Percentiles rank a stretch among this genome's conserved stretches.
phyloP scores from a whole-genome alignment of 257 asterid species.

The Petunia axillaris region DNA sequence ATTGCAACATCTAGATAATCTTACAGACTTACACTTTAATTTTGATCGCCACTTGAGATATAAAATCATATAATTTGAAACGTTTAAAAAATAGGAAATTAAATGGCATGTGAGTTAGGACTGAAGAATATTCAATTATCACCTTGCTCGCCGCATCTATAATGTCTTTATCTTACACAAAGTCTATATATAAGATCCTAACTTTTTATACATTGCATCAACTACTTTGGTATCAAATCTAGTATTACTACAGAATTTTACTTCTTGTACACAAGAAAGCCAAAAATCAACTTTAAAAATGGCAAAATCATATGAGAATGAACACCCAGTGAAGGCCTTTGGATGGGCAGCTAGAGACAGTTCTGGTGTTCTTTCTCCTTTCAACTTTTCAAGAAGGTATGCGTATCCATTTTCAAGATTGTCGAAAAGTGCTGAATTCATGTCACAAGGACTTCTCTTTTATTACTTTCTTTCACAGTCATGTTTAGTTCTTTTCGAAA shows the following conservation, averaged over 20 bases:
- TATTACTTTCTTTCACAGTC: background rate
- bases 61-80: no score
- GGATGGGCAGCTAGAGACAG: slow-evolving; percentile 64
- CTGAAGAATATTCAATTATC: background rate
- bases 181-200: background rate
- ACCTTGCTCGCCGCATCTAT: no score
- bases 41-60: no score
- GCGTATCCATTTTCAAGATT: background rate
- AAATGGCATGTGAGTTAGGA: background rate
- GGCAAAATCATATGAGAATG: slow-evolving; percentile 54
- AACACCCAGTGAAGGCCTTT: slow-evolving; percentile 53
- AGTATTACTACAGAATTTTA: background rate
- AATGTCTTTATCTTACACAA: background rate
- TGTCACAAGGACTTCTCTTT: background rate
- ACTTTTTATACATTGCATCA: background rate
- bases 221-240: background rate
- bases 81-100: background rate
- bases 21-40: no score
- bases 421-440: background rate
- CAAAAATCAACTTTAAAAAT: slow-evolving; percentile 23
- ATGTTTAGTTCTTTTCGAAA: no score
- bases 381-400: slow-evolving; percentile 65
- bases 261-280: background rate
- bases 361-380: slow-evolving; percentile 57
- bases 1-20: no score